A percentile compares a stretch with the other conserved stretches of the same genome.
phyloP scores from a whole-genome alignment of 164 flowering plant species.

The Aristolochia californica region DNA sequence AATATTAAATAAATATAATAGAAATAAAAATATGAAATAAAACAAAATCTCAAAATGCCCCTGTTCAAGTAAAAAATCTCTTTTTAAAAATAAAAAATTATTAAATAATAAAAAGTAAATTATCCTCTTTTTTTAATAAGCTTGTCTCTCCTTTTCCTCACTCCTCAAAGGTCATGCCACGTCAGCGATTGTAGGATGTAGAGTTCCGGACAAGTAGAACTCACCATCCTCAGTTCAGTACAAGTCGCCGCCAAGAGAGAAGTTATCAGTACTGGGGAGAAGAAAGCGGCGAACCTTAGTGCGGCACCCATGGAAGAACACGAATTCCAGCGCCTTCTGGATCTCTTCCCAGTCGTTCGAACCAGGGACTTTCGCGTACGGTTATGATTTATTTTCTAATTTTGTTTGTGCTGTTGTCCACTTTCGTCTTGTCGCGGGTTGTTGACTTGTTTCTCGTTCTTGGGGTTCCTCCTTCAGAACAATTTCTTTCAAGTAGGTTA shows the following conservation, averaged over 20 bases:
- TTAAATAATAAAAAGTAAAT: no score
- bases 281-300: background rate
- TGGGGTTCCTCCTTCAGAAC: background rate
- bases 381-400: background rate
- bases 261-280: background rate
- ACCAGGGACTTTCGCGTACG: conserved; percentile 49
- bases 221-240: no score
- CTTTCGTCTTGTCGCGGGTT: background rate
- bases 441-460: background rate
- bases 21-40: no score
- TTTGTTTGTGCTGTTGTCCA: background rate
- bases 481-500: background rate
- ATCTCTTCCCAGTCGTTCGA: conserved; percentile 63
- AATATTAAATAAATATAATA: no score
- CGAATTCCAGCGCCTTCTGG: conserved; percentile 57
- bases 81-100: no score
- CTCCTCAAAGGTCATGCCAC: no score
- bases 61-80: no score
- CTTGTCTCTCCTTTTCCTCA: no score
- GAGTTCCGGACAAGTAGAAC: no score
- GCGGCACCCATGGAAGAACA: conserved; percentile 43
- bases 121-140: no score
- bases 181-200: no score
- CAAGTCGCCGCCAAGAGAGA: background rate
- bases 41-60: no score